Evolutionary conservation across 257 asterid species (phyloP).

Genomic region (Hygrophila difformis): DNA sequence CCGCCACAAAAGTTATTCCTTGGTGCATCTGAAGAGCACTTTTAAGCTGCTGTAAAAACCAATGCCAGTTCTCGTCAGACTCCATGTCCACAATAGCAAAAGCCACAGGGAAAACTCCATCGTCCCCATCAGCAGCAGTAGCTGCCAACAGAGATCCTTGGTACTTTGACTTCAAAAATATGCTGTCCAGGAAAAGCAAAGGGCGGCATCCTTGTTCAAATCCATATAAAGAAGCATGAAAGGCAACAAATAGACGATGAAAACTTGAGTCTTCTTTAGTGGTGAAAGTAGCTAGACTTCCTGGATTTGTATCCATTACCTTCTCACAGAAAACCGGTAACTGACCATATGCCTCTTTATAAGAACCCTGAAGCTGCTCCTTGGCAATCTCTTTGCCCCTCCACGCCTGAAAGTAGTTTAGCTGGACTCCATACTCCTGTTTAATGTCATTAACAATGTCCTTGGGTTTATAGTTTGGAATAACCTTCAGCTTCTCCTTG

Average conservation of each 20-base stretch:
- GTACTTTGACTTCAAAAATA: slow-evolving; percentile 75
- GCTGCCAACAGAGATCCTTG: slow-evolving; percentile 91
- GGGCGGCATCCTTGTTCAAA: slow-evolving; percentile 95
- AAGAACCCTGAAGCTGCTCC: slow-evolving; percentile 99
- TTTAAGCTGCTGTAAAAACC: slow-evolving; percentile 86
- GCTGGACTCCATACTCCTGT: slow-evolving; percentile 85
- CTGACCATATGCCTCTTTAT: slow-evolving; percentile 89
- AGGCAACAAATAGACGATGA: slow-evolving; percentile 86
- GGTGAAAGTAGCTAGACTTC: slow-evolving; percentile 86
- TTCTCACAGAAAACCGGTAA: slow-evolving; percentile 77
- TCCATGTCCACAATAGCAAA: slow-evolving; percentile 88
- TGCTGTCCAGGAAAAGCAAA: slow-evolving; percentile 81
- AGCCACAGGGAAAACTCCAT: slow-evolving; percentile 83
- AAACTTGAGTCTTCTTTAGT: slow-evolving; percentile 93
- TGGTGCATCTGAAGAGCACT: slow-evolving; percentile 47
- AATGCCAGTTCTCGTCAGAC: slow-evolving; percentile 82
- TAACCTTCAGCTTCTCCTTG: slow-evolving; percentile 80
- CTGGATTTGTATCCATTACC: slow-evolving; percentile 91
- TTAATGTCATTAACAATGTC: slow-evolving; percentile 90
- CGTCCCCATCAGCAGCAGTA: slow-evolving; percentile 90
- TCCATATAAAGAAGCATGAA: slow-evolving; percentile 79
- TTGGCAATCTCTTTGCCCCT: slow-evolving; percentile 97
- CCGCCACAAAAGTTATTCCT: slow-evolving; percentile 74
- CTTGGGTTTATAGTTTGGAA: slow-evolving; percentile 89
- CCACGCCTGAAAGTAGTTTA: slow-evolving; percentile 98